Evolutionary conservation across 768 basidiomycete species (phyloP).

Genomic region (Tremella yokohamensis): DNA sequence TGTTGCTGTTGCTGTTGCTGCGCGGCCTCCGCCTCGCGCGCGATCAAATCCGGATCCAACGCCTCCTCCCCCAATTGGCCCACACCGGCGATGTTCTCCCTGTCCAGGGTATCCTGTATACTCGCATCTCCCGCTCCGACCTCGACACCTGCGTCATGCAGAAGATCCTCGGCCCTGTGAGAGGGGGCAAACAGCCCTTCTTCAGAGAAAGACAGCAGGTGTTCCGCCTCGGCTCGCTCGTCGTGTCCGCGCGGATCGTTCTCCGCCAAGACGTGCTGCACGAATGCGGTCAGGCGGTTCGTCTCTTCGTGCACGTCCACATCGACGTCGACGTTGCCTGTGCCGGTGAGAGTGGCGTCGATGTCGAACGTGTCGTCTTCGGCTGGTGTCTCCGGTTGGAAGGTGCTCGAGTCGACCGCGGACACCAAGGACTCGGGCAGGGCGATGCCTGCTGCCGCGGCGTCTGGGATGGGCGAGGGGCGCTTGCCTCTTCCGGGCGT

Average conservation of each 20-base stretch:
- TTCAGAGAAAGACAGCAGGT: not conserved
- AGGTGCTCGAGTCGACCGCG: no score
- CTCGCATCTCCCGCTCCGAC: no score
- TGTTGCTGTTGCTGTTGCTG: slow-evolving; percentile 1
- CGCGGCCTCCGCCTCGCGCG: slow-evolving; percentile 3
- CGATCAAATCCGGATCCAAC: not conserved
- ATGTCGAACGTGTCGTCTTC: no score
- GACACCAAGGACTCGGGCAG: no score
- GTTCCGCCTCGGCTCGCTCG: slow-evolving; percentile 19
- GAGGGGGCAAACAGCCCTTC: not conserved
- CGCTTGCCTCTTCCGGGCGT: not conserved
- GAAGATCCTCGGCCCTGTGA: slow-evolving; percentile 1
- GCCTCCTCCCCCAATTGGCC: not conserved
- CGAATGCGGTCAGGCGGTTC: slow-evolving; percentile 33
- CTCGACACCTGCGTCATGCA: no score
- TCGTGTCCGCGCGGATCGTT: slow-evolving; percentile 3
- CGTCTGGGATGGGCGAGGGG: not conserved
- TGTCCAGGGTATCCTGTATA: not conserved
- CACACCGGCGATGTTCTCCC: not conserved
- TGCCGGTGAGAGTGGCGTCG: no score
- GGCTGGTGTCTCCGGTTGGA: no score
- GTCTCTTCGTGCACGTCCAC: not conserved
- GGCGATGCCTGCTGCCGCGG: not conserved
- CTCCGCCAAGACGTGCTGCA: slow-evolving; percentile 27
- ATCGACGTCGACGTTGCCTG: no score